These are phyloP conservation scores for Fusarium albosuccineum DNA, from an alignment of 2,329 filamentous ascomycete genomes.

Conservation along the genomic window DNA sequence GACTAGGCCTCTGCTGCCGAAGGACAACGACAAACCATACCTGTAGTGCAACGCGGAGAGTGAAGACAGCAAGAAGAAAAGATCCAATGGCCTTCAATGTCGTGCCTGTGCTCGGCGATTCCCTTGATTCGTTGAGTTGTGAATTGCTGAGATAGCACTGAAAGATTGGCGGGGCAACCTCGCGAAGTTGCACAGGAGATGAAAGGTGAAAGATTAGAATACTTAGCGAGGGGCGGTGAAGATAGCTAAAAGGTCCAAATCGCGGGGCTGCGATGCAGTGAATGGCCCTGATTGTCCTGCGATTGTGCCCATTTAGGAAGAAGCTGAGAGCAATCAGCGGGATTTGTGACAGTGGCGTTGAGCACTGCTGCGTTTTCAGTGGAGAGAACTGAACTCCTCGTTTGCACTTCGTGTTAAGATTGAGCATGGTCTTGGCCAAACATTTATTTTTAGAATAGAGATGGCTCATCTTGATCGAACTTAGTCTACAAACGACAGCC, in stretches of 20 bases:
- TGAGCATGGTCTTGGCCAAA: neutral
- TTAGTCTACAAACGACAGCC: too few relatives aligned
- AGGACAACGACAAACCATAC: neutral
- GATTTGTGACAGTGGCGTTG: neutral
- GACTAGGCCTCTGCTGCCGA: neutral
- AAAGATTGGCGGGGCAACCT: neutral
- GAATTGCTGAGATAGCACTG: neutral
- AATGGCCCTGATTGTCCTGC: neutral
- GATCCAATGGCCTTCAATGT: neutral
- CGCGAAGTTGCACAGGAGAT: constrained; percentile 8
- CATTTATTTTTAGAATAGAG: too few relatives aligned
- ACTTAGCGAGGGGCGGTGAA: neutral
- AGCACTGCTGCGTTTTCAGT: neutral
- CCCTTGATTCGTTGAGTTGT: neutral
- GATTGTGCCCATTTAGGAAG: constrained; percentile 10
- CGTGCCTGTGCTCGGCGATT: constrained; percentile 1
- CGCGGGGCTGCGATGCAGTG: neutral
- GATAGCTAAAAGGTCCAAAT: neutral
- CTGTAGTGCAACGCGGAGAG: neutral
- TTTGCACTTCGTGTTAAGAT: neutral
- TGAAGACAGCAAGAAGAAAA: constrained; percentile 1
- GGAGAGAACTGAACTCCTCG: neutral
- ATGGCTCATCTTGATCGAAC: too few relatives aligned
- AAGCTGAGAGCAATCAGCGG: neutral
- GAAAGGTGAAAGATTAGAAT: neutral